Percentiles rank a stretch among this genome's conserved stretches.
These are phyloP conservation scores for Logfia minima DNA, from an alignment of 129 eudicot genomes.

Conservation along the genomic window DNA sequence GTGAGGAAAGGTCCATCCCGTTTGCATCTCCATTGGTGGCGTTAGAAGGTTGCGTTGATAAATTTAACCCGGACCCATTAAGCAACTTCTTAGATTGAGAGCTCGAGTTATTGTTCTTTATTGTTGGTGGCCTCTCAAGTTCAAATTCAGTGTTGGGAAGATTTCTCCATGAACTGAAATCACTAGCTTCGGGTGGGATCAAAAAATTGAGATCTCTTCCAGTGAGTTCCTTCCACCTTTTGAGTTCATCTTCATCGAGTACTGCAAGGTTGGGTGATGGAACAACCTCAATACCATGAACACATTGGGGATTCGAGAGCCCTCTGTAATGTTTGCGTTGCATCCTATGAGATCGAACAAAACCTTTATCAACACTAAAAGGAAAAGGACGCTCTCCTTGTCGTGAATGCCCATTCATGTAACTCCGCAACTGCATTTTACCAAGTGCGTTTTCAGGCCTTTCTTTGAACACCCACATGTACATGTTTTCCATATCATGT, in stretches of 20 bases:
- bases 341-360: conserved; percentile 86
- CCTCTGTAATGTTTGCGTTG: conserved; percentile 90
- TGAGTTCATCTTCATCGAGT: conserved; percentile 67
- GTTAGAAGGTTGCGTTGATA: conserved; percentile 61
- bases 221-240: conserved; percentile 79
- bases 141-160: conserved; percentile 75
- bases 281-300: conserved; percentile 81
- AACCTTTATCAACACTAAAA: conserved; percentile 77
- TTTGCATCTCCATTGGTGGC: conserved; percentile 58
- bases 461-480: conserved; percentile 94
- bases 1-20: conserved; percentile 62
- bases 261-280: conserved; percentile 47
- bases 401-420: conserved; percentile 94
- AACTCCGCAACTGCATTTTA: conserved; percentile 91
- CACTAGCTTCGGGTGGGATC: conserved; percentile 73
- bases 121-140: conserved; percentile 50
- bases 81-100: conserved; percentile 60
- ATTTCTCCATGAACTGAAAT: conserved; percentile 78
- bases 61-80: conserved; percentile 67
- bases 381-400: conserved; percentile 93
- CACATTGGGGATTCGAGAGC: conserved; percentile 85
- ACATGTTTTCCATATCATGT: conserved; percentile 96
- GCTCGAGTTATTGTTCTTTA: conserved; percentile 39
- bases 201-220: conserved; percentile 67
- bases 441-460: conserved; percentile 84